Evolutionary conservation across 2,329 filamentous ascomycete species (phyloP), one percentile per base, ranked within the genome.

Genomic region (Talaromyces sp.): DNA sequence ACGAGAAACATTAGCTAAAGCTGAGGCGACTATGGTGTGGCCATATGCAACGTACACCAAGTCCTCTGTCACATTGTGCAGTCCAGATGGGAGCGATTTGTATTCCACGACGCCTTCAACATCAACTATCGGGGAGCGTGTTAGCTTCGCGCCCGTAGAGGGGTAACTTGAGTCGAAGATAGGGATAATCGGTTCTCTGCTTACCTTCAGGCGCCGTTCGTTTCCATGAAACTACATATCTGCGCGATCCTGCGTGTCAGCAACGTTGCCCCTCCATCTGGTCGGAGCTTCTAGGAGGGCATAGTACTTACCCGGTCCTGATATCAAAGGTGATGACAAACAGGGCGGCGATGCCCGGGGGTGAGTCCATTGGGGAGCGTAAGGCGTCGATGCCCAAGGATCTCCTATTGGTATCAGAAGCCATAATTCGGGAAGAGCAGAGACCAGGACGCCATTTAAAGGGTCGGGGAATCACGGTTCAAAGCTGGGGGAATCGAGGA

Each of bases 311-410:
- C 78, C 91, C 91, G 66, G 91, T 88, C 73, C 92, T 94, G 76
- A 93, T 88, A 74, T 96, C 91, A 76, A 96, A 96, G 68, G 89
- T 86, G 74, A 96, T 93, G 57, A 96, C 81, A 73, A 96, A 96
- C 32, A 95, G 81, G 29, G 91, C 91, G 35, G 88, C 87, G 66
- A 93, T 84, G 48, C 70, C 67, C 19, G 78, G 78, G 22, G 74
- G 74, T 54, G 70, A 65, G 52, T 74, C 73, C 52, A 66, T 58
- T 20, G 62, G 51, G 57, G 65, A 56, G 51, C 65, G 65, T 52
- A 68, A 64, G 50, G 71, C 51, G 54, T 75, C 73, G 52, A 71
- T 67, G 46, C 65, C 65, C 56, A 69, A 46, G 48, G 67, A 62
- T 41, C 68, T 71, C 51, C 54, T 66, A 62, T 59, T 54, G 49